A percentile compares a stretch with the other conserved stretches of the same genome.
Conservation (phyloP, 768 basidiomycete species). For the Hericium coralloides region DNA sequence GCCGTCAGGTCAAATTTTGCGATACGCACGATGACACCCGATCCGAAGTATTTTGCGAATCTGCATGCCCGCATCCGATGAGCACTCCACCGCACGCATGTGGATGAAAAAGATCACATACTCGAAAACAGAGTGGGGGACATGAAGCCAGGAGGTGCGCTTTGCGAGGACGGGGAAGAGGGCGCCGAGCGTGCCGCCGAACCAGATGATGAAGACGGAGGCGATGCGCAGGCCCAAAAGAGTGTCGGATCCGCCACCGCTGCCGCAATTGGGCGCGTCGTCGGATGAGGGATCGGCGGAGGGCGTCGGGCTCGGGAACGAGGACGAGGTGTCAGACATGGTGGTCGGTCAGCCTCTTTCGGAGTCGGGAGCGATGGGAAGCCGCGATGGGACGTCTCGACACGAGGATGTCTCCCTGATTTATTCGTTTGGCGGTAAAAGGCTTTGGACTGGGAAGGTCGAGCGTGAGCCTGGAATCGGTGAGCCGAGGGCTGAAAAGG, state of each 20-base stretch:
- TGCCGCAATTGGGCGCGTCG: conserved; percentile 31
- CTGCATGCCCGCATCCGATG: not conserved
- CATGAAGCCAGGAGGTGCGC: conserved; percentile 38
- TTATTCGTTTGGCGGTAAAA: not conserved
- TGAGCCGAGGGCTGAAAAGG: not conserved
- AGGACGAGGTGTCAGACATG: not conserved
- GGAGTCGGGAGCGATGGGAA: too few relatives aligned
- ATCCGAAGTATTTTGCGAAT: conserved; percentile 12
- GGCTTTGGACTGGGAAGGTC: not conserved
- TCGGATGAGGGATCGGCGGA: not conserved
- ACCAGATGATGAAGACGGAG: conserved; percentile 66
- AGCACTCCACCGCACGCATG: not conserved
- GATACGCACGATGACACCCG: conserved; percentile 8
- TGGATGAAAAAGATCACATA: conserved; percentile 25
- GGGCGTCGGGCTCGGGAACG: not conserved
- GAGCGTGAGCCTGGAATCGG: not conserved
- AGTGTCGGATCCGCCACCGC: conserved; percentile 41
- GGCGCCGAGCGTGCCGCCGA: conserved; percentile 49
- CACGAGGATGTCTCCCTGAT: too few relatives aligned
- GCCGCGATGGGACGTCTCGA: too few relatives aligned
- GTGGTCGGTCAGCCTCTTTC: not conserved
- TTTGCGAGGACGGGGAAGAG: conserved; percentile 63
- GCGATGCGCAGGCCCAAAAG: conserved; percentile 52
- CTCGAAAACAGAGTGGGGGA: conserved; percentile 65
- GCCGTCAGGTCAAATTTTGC: not conserved